Conservation (phyloP, 306 rosid species). For the Trifolium pratense region DNA sequence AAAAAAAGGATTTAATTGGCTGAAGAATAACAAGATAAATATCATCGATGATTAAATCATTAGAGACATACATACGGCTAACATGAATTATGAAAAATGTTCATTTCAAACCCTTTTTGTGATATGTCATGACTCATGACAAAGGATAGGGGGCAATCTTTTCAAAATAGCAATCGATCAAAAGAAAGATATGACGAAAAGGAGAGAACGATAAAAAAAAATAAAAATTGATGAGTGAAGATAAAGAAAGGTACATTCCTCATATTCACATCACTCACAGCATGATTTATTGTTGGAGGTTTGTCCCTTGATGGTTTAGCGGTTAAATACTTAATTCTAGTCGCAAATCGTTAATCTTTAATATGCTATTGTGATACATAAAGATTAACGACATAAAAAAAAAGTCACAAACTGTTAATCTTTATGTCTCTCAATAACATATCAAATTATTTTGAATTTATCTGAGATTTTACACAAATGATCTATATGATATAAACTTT, state of each 20-base stretch:
- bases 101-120: slow-evolving; percentile 33
- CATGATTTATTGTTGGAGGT: background rate
- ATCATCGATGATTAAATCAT: background rate
- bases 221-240: background rate
- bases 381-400: too few species aligned
- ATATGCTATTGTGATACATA: too few species aligned
- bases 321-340: too few species aligned
- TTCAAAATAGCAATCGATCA: slow-evolving; percentile 9
- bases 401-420: too few species aligned
- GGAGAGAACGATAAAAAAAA: background rate
- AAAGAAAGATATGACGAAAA: slow-evolving; percentile 32
- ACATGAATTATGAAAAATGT: background rate
- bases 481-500: too few species aligned
- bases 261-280: background rate
- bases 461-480: too few species aligned
- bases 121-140: slow-evolving; percentile 42
- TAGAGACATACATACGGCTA: background rate
- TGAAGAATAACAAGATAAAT: background rate
- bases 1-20: slow-evolving; percentile 34
- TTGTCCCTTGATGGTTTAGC: too few species aligned
- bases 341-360: too few species aligned
- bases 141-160: slow-evolving; percentile 7
- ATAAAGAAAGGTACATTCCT: background rate
- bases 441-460: too few species aligned
- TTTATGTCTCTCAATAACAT: too few species aligned